Conservation (phyloP, 805 yeast species). For the Ogataea degrootiae region DNA sequence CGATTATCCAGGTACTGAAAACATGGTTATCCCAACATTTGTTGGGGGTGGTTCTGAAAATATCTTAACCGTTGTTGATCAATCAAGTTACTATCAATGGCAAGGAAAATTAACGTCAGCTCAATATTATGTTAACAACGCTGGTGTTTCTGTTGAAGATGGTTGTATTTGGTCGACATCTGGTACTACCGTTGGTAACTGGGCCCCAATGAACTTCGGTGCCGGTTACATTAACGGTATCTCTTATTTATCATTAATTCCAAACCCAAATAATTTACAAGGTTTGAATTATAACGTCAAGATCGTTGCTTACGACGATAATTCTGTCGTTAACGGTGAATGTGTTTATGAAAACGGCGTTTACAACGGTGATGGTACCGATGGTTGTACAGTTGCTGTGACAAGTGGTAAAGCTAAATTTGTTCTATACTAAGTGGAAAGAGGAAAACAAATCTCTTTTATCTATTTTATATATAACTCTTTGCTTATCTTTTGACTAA, state of each 20-base stretch:
- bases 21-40: conserved; percentile 70
- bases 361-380: conserved; percentile 53
- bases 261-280: conserved; percentile 64
- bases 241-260: conserved; percentile 67
- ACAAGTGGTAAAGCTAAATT: conserved; percentile 29
- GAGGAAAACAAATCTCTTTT: not conserved
- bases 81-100: conserved; percentile 57
- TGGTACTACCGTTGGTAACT: conserved; percentile 63
- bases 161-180: conserved; percentile 70
- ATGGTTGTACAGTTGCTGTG: conserved; percentile 72
- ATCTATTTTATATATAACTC: not conserved
- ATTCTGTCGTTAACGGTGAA: conserved; percentile 31
- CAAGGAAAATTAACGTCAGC: conserved; percentile 59
- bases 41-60: conserved; percentile 48
- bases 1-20: conserved; percentile 79
- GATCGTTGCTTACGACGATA: conserved; percentile 65
- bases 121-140: conserved; percentile 73
- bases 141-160: conserved; percentile 63
- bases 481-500: not conserved
- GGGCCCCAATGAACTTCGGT: conserved; percentile 78
- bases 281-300: conserved; percentile 66
- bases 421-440: not conserved
- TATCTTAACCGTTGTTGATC: conserved; percentile 57
- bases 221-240: conserved; percentile 60
- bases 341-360: conserved; percentile 40